Evolutionary conservation across 495 filamentous ascomycete genomes (phyloP).

Genomic region (Aspergillus hancockii): DNA sequence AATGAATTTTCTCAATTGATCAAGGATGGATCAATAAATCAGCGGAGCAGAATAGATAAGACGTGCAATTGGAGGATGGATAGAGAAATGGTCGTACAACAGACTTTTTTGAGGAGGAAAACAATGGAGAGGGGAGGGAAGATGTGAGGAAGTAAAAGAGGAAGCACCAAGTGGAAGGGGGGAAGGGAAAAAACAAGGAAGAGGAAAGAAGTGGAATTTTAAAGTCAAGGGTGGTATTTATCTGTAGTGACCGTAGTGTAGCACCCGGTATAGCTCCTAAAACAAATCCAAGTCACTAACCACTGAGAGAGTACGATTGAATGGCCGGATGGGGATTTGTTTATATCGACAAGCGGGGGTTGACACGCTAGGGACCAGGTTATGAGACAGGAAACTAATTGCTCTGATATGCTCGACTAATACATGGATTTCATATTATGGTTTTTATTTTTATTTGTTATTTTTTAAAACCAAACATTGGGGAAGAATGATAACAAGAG

Average conservation of each 20-base stretch:
- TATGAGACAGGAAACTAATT: neutral
- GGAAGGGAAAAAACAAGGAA: conserved; percentile 5
- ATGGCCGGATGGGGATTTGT: neutral
- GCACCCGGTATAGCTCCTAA: conserved; percentile 4
- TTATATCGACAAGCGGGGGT: conserved; percentile 4
- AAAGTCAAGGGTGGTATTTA: conserved; percentile 6
- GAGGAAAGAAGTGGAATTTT: conserved; percentile 9
- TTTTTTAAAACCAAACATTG: neutral
- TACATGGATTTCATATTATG: neutral
- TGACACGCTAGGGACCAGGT: conserved; percentile 1
- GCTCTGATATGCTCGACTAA: neutral
- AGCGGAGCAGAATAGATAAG: conserved; percentile 3
- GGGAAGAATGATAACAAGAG: neutral
- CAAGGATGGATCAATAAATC: neutral
- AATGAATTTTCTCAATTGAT: conserved; percentile 2
- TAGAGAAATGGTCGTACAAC: neutral
- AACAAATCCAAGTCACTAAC: conserved; percentile 1
- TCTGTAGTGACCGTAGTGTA: neutral
- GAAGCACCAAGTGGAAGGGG: conserved; percentile 6
- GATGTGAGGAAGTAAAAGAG: conserved; percentile 13
- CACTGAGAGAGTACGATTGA: conserved; percentile 2
- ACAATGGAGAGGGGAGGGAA: conserved; percentile 22
- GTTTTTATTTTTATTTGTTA: neutral
- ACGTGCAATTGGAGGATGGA: conserved; percentile 6
- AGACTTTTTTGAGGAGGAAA: conserved; percentile 7